Evolutionary conservation across 164 flowering plant species (phyloP), one percentile per base, ranked within the genome.

Genomic region (Cinnamomum chago): DNA sequence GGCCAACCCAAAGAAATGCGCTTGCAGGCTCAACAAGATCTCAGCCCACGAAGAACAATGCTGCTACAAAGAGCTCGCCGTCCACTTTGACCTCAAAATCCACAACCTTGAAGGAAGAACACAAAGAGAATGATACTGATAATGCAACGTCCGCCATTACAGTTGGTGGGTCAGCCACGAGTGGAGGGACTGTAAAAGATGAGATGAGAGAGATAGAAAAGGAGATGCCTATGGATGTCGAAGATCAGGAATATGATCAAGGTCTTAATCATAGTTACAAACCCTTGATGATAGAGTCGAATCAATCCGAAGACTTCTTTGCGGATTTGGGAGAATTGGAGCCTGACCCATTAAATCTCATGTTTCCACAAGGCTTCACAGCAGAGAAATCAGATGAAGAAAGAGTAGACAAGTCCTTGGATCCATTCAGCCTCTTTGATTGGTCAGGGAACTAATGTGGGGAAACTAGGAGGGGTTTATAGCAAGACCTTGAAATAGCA

Each of bases 1-100:
- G 98, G 98, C 98, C 98, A 12, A 93, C 98, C 0, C 97, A 93
- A 67, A 83, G 97, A 81, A 93, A 93, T 65, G 97, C 97, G 1
- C 89, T 93, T 5, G 97, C 97, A 0, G 97, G 97, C 35, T 93
- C 96, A 3, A 88, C 97, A 5, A 84, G 97, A 68, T 76, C 94
- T 2, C 94, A 87, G 68, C 89, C 88, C 0, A 70, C 83, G 33
- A 88, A 84, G 73, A 79, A 51, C 79, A 83, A 40, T 52, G 23
- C 79, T 7, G 58, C 73, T 62, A 77, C 89, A 24, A 82, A 83
- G 76, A 73, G 18, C 71, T 74, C 82, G 2, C 15, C 80, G 13
- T 68, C 76, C 22, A 62, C 80, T 23, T 82, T 76, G 13, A 65
- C 74, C 22, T 72, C 74, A 23, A 76, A 75, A 23, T 55, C 76